Evolutionary conservation across 2,329 filamentous ascomycete genomes (phyloP), one percentile per base, ranked within the genome.

Genomic region (Ophiostoma quercus): DNA sequence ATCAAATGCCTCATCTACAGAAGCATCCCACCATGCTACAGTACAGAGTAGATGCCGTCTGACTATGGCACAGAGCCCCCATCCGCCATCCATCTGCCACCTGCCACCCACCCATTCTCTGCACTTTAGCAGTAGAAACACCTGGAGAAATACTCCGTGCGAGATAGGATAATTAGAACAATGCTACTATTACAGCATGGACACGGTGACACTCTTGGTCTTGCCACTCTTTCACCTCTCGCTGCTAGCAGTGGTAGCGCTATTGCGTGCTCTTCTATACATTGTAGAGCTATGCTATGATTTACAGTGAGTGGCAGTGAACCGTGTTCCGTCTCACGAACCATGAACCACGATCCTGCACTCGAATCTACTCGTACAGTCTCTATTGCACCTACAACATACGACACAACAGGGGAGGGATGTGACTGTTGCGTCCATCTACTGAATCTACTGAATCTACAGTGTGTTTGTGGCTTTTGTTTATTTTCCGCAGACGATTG

Each of bases 391-490:
- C 51, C 51, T 57, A 57, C 51, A 57, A 25, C 51, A 57, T 57
- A 57, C 51, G 51, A 57, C 16, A 57, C 51, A 25, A 57, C n/a
- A 25, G 51, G 51, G n/a, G 22, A 57, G 51, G 51, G 22, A 57
- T 57, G 51, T 57, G 51, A 57, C 51, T 57, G 51, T 57, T 57
- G 51, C 51, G 25, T 57, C n/a, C 51, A 57, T 57, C 39, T 41
- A 12, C 12, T 29, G 51, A 25, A 25, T 25, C 9, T 16, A 22
- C 3, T 12, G 51, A 22, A 12, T 22, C 51, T 47, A 47, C 22
- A 11, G n/a, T 57, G n/a, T 57, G 51, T 57, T 57, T 14, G 51
- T 57, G 22, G 9, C 51, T 29, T 57, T 25, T 12, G 22, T 57
- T 57, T 57, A 57, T 57, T 57, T 29, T 29, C 51, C 51, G 51